Base-by-base conservation (phyloP, 805 yeast genomes). In the Monosporozyma siamensis region DNA sequence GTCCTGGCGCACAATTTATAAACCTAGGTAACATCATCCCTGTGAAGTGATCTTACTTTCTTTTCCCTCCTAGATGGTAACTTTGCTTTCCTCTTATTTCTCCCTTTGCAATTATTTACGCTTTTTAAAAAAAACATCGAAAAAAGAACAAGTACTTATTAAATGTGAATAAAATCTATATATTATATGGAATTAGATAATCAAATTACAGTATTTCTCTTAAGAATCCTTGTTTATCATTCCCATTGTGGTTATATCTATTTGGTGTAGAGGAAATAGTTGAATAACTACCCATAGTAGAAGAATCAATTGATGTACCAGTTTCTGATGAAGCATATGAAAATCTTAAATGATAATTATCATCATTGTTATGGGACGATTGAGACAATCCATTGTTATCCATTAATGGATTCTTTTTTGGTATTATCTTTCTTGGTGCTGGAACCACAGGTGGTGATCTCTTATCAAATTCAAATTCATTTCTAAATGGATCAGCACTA, bases 401-500 rank as follows among this genome's bases (percentile, higher is more conserved):
- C n/a, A n/a, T n/a, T n/a, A n/a, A n/a, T n/a, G n/a, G n/a, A n/a
- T n/a, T n/a, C n/a, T n/a, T n/a, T n/a, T n/a, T n/a, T n/a, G 20
- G 17, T 14, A 8, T 34, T 27, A n/a, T 39, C 31, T 53, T 53
- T 38, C 56, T 44, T 38, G 58, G 53, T 17, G 48, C 47, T 11
- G 56, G 59, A 3, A 48, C 40, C 9, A 50, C 48, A 4, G 59
- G 58, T n/a, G 51, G 45, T 3, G 17, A 25, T 36, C 55, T 49
- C n/a, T 46, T 44, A 17, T 44, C 47, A 38, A 53, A 54, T 31
- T 56, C 47, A 38, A 52, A 55, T 38, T 58, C 61, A 23, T 53
- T 50, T 36, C 45, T 54, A 31, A 55, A 59, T 5, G 62, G 61
- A 40, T 58, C 45, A 48, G 37, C 53, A 50, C 1, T 48, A 41